Conservation (phyloP, 495 filamentous ascomycete genomes). For the Aspergillus sclerotioniger region DNA sequence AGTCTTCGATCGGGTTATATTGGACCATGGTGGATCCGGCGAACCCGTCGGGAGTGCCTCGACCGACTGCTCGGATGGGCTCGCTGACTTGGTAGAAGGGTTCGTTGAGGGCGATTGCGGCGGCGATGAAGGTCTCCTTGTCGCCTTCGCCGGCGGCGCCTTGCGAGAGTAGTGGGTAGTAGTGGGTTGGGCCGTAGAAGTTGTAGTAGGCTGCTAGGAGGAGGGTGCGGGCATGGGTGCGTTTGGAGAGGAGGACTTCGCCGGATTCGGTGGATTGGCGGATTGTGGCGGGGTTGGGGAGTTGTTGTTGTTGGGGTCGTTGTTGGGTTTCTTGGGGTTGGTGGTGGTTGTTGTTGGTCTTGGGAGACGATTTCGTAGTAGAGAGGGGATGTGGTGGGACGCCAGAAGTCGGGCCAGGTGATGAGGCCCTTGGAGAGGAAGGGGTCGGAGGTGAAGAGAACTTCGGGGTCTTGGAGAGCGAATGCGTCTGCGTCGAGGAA, state of each 20-base stretch:
- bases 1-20: conserved; percentile 42
- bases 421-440: conserved; percentile 47
- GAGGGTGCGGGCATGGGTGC: conserved; percentile 44
- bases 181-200: conserved; percentile 51
- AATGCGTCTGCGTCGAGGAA: conserved; percentile 56
- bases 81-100: conserved; percentile 64
- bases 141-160: conserved; percentile 55
- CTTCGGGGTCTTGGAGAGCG: conserved; percentile 44
- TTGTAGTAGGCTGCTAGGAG: conserved; percentile 60
- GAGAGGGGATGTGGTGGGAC: conserved; percentile 39
- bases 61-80: conserved; percentile 75
- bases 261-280: conserved; percentile 51
- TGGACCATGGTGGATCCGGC: conserved; percentile 43
- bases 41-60: conserved; percentile 52
- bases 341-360: no score
- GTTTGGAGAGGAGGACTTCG: conserved; percentile 50
- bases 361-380: conserved; percentile 49
- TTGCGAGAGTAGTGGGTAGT: conserved; percentile 52
- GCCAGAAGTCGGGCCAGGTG: conserved; percentile 60
- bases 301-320: conserved; percentile 20
- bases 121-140: conserved; percentile 57
- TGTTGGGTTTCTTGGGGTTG: background rate
- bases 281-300: conserved; percentile 21
- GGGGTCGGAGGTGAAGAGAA: conserved; percentile 44
- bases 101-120: conserved; percentile 41